Base-by-base conservation (phyloP, 2,329 filamentous ascomycete species). In the Fusarium palustre region DNA sequence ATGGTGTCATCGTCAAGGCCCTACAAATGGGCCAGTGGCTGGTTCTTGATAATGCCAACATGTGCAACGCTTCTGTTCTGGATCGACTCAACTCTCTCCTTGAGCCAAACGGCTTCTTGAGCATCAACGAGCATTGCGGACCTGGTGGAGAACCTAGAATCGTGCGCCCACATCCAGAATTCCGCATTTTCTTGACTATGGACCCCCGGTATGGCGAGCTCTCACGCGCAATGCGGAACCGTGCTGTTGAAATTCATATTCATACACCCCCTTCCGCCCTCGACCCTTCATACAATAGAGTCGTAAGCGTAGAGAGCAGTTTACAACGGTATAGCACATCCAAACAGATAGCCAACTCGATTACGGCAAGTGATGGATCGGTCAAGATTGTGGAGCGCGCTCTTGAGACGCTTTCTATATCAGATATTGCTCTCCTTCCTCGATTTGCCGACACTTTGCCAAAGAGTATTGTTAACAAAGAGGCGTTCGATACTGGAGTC, bases 161-260 rank as follows among this genome's bases (percentile, higher is more conserved):
- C 36, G 88, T 99, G 50, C 88, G 81, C 58, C 94, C 96, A 16
- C 94, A 98, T 81, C 86, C 91, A 0, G 88, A 93, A 64, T 99
- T 99, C 80, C 88, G 95, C 59, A 89, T 99, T 22, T 98, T 99
- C 79, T 83, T 99, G 77, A 98, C 95, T 0, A 92, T 97, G 83
- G 95, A 99, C 78, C 90, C 96, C 46, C 89, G 91, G 50, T 92
- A 97, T 78, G 97, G 96, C 20, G 96, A 99, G 78, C 84, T 99
- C 11, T 99, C 96, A 5, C 88, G 96, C 67, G 96, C 96, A 1
- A 99, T 99, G 96, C 87, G 97, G 59, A 99, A 99, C 79, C 89
- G 96, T 78, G 94, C 94, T 49, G 86, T 97, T 28, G 97, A 99
- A 79, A 91, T 99, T 12, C 96, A 90, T 74, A 83, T 99, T 46